Conservation (phyloP, 2,329 filamentous ascomycete species). For the Juglanconis oblonga region DNA sequence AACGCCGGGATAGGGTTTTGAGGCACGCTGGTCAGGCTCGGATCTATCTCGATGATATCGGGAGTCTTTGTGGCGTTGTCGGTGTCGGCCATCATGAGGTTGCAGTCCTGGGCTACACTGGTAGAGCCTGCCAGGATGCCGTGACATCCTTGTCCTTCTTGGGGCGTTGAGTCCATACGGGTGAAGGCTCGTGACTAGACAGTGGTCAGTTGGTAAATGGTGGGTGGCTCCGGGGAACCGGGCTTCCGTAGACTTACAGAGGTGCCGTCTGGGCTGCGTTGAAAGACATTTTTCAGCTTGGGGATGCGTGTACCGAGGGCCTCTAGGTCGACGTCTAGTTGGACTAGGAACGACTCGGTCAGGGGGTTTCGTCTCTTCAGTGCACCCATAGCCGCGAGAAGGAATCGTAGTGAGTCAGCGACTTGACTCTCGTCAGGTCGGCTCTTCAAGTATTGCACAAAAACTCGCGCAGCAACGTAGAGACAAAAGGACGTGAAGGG, state of each 20-base stretch:
- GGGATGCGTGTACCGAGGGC: constrained; percentile 62
- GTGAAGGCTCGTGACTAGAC: not conserved
- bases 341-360: constrained; percentile 90
- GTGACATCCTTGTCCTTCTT: constrained; percentile 4
- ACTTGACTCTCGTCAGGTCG: constrained; percentile 80
- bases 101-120: constrained; percentile 35
- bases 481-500: constrained; percentile 94
- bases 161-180: not conserved
- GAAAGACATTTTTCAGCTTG: constrained; percentile 53
- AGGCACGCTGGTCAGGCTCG: constrained; percentile 30
- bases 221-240: not conserved
- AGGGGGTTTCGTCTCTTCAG: constrained; percentile 85
- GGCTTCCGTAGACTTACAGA: constrained; percentile 37
- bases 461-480: constrained; percentile 92
- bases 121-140: constrained; percentile 40
- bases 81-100: constrained; percentile 43
- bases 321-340: constrained; percentile 88
- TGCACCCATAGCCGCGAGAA: constrained; percentile 86
- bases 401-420: constrained; percentile 80
- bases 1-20: constrained; percentile 22
- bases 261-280: constrained; percentile 46
- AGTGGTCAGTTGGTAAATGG: not conserved
- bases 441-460: constrained; percentile 94
- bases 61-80: constrained; percentile 37
- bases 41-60: constrained; percentile 37